A percentile compares a stretch with the other conserved stretches of the same genome.
These are phyloP conservation scores for Cyphellophora attinorum DNA, from an alignment of 2,329 filamentous ascomycete genomes.

Conservation along the genomic window DNA sequence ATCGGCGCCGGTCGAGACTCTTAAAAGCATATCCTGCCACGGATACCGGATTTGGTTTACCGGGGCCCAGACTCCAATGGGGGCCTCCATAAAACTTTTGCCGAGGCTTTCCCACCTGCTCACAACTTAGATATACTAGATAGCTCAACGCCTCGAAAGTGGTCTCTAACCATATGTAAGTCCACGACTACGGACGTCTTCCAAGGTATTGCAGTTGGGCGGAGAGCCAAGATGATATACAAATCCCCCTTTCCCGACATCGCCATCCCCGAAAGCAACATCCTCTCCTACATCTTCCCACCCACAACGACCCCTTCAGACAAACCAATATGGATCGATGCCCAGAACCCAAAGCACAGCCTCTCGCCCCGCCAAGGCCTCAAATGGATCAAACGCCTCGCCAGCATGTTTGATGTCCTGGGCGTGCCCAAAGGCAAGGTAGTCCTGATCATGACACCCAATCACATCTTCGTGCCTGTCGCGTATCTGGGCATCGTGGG, in stretches of 20 bases:
- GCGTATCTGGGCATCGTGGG: constrained; percentile 30
- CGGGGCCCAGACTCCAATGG: too few species aligned
- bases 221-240: constrained; percentile 1
- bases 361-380: constrained; percentile 41
- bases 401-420: constrained; percentile 36
- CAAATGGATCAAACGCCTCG: constrained; percentile 44
- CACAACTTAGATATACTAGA: too few species aligned
- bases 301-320: constrained; percentile 35
- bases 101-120: too few species aligned
- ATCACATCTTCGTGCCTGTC: constrained; percentile 57
- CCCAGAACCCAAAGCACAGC: constrained; percentile 32
- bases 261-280: constrained; percentile 28
- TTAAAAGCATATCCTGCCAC: too few species aligned
- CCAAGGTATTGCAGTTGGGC: too few species aligned
- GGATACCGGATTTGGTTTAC: too few species aligned
- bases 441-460: constrained; percentile 58
- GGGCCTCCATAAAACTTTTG: too few species aligned
- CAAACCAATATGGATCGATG: constrained; percentile 51
- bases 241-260: constrained; percentile 37
- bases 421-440: constrained; percentile 41
- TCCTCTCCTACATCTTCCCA: constrained; percentile 14
- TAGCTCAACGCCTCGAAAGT: too few species aligned
- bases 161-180: too few species aligned
- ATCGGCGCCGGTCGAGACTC: too few species aligned
- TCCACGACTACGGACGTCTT: too few species aligned